Base-by-base conservation (phyloP, 176 grass and related monocot species). In the Aegilops bicornis region DNA sequence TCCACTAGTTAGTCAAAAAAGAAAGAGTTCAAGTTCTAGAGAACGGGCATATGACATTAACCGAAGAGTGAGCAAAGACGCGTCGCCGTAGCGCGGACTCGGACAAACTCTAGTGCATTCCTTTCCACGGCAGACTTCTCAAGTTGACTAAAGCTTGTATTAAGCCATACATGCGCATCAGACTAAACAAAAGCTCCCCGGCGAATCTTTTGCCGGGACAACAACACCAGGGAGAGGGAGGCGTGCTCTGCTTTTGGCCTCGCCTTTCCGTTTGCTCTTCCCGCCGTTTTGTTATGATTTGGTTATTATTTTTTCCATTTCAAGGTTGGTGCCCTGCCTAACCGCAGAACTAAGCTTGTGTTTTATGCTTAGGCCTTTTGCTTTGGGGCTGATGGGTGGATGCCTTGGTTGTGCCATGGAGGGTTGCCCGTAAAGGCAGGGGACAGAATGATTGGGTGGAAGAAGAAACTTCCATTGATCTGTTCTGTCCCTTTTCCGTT, bases 401-500 rank as follows among this genome's bases (percentile, higher is more conserved):
- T 68, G 88, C 71, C 77, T 33, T 59, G 31, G 27, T 17, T 72
- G 72, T 82, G 71, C 79, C 63, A 71, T 71, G 52, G 71, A 78
- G 64, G 48, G 17, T 90, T 90, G 62, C 83, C 63, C 17, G 23
- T 78, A 82, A 90, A 78, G 63, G 70, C 29, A 86, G 70, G 54
- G 78, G 88, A 78, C 73, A 83, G 2, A 45, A 29, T 12, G 79
- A 62, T 73, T 82, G 39, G 65, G 52, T 40, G 50, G 78, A 76
- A 37, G 52, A 47, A 65, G 81, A 82, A 59, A 20, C 23, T 66
- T 67, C 33, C 10, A 19, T 52, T 89, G 9, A 35, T 85, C 27
- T 66, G 9, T 60, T 80, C 27, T 54, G 79, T 13, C 15, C 50
- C 35, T 79, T 58, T 60, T 29, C 19, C 62, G 13, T 23, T 27